phyloP scores from a whole-genome alignment of 2,329 filamentous ascomycete genomes.

The Colletotrichum truncatum region DNA sequence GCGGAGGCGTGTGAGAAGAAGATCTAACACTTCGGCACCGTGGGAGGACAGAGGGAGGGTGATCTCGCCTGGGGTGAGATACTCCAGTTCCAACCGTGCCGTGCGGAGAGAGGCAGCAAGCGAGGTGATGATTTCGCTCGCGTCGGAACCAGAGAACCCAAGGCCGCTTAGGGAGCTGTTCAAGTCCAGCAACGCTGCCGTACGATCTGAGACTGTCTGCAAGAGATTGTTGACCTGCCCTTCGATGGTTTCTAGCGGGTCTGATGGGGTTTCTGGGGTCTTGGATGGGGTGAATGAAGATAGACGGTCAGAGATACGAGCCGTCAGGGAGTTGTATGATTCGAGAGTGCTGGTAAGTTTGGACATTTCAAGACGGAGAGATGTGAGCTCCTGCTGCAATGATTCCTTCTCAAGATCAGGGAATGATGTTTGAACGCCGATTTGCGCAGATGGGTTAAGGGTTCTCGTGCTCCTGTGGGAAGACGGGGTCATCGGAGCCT shows the following conservation, averaged over 20 bases:
- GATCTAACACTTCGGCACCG: slow-evolving; percentile 64
- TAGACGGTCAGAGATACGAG: slow-evolving; percentile 47
- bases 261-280: not conserved
- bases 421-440: slow-evolving; percentile 51
- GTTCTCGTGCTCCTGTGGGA: slow-evolving; percentile 34
- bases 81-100: slow-evolving; percentile 69
- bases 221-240: slow-evolving; percentile 52
- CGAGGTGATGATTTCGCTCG: slow-evolving; percentile 56
- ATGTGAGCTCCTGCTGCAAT: slow-evolving; percentile 57
- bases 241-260: slow-evolving; percentile 45
- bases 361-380: slow-evolving; percentile 56
- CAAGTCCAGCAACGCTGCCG: slow-evolving; percentile 55
- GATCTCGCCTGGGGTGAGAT: slow-evolving; percentile 68
- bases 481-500: slow-evolving; percentile 46
- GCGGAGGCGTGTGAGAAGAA: slow-evolving; percentile 60
- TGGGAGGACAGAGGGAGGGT: slow-evolving; percentile 59
- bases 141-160: slow-evolving; percentile 60
- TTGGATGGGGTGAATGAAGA: slow-evolving; percentile 37
- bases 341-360: slow-evolving; percentile 59
- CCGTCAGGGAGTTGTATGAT: slow-evolving; percentile 53
- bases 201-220: slow-evolving; percentile 57
- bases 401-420: slow-evolving; percentile 52
- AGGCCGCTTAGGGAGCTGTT: slow-evolving; percentile 55
- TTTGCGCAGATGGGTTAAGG: slow-evolving; percentile 41
- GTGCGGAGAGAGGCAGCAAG: slow-evolving; percentile 61